A percentile compares a stretch with the other conserved stretches of the same genome.
phyloP scores from a whole-genome alignment of 148 eudicot genomes.

The Rheum nobile region DNA sequence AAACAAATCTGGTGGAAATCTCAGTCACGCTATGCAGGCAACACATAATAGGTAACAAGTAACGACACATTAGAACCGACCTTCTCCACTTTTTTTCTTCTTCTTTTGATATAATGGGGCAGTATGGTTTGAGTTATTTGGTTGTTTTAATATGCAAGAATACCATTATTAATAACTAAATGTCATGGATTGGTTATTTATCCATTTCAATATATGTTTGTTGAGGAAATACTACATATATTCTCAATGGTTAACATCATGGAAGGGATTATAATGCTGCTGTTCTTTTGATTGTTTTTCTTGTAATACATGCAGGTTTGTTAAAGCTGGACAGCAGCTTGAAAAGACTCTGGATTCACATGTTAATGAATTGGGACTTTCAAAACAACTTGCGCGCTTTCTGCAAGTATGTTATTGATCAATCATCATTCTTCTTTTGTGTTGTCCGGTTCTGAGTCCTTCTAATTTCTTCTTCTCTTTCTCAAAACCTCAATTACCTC shows the following conservation, averaged over 20 bases:
- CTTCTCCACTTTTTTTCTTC: not conserved
- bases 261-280: not conserved
- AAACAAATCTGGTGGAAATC: conserved; percentile 11
- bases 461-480: not conserved
- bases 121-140: not conserved
- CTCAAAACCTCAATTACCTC: not conserved
- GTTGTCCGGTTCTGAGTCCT: not conserved
- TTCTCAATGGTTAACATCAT: not conserved
- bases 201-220: not conserved
- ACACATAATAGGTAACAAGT: conserved; percentile 22
- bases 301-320: conserved; percentile 20
- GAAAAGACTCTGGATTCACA: conserved; percentile 22
- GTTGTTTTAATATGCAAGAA: not conserved
- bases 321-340: conserved; percentile 26
- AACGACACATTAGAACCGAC: not conserved
- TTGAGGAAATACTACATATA: not conserved
- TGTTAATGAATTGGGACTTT: conserved; percentile 47
- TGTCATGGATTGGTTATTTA: not conserved
- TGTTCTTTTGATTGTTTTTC: not conserved
- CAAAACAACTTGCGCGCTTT: conserved; percentile 32
- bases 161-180: not conserved
- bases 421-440: not conserved
- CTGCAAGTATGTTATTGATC: conserved; percentile 34
- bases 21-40: conserved; percentile 14
- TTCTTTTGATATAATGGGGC: not conserved